Conservation (phyloP, 192 early-diverging fungal species). For the Thamnidium elegans region DNA sequence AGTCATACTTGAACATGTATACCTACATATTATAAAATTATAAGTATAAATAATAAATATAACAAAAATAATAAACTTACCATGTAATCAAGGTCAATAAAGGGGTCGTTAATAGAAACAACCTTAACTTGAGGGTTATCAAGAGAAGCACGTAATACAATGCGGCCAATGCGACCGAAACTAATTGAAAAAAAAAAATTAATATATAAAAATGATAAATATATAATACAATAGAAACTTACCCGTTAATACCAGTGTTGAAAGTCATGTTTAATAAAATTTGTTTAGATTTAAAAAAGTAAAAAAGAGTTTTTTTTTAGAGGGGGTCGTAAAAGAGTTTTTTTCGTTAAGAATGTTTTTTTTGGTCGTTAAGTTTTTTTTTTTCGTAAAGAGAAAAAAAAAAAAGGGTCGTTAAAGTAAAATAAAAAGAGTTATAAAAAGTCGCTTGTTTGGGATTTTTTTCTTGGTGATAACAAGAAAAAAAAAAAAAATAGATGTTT, state of each 20-base stretch:
- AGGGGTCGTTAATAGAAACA: conserved; percentile 94
- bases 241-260: conserved; percentile 65
- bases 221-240: conserved; percentile 3
- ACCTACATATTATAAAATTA: conserved; percentile 21
- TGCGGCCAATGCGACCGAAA: conserved; percentile 97
- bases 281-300: background rate
- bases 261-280: conserved; percentile 27
- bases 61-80: conserved; percentile 26
- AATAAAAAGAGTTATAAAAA: conserved; percentile 1
- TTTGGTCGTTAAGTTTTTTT: conserved; percentile 8
- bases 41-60: background rate
- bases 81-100: conserved; percentile 96
- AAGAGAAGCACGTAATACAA: conserved; percentile 89
- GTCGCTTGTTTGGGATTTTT: conserved; percentile 9
- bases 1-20: conserved; percentile 97
- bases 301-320: conserved; percentile 4
- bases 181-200: conserved; percentile 27
- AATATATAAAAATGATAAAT: background rate
- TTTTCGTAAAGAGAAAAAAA: conserved; percentile 9
- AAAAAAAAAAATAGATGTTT: conserved; percentile 14
- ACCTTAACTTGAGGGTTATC: conserved; percentile 72
- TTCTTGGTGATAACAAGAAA: conserved; percentile 13
- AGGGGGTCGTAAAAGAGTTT: conserved; percentile 14
- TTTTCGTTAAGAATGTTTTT: conserved; percentile 18
- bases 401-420: conserved; percentile 19